Base-by-base conservation (phyloP, 345 rosid species). In the Draba incana region DNA sequence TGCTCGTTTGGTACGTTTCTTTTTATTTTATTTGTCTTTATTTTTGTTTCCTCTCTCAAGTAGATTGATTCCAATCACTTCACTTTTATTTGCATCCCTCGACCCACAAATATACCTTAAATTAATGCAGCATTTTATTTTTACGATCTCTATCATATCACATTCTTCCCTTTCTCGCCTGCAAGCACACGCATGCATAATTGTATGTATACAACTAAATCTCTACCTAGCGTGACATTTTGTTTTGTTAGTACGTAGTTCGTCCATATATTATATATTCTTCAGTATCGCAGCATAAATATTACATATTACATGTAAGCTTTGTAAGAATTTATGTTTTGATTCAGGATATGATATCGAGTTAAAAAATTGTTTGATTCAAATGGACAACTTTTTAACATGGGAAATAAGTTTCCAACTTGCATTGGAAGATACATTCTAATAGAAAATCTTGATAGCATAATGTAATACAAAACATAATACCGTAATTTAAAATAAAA, bases 51-150 rank as follows among this genome's bases (percentile, higher is more conserved):
- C 11, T 31, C 52, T 24, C 54, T 66, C 53, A 8, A 48, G 33
- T 51, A 44, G 66, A 48, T 65, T 42, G 10, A 57, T 57, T 65
- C 31, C 65, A 49, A 49, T 48, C 71, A 72, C 52, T 57, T 48
- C 44, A 48, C 57, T 55, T 64, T 63, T 13, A 6, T 53, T 43
- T 54, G 57, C 37, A 63, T 13, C 70, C 35, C 20, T 64, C 66
- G 25, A 50, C 77, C 71, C 55, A 66, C 77, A 73, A 58, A 59
- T 52, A 50, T 35, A 58, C 72, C 62, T 59, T 65, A 58, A 52
- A 43, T 45, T 52, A 51, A 43, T 52, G 57, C 62, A 66, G 45
- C 51, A 57, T 39, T 58, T 57, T 65, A 38, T 51, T 66, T 64
- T 66, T 74, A 74, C 62, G 15, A 66, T 51, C 62, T 73, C 25